A percentile compares a stretch with the other conserved stretches of the same genome.
These are phyloP conservation scores for Mycena kentingensis DNA, from an alignment of 768 basidiomycete genomes.

Conservation along the genomic window DNA sequence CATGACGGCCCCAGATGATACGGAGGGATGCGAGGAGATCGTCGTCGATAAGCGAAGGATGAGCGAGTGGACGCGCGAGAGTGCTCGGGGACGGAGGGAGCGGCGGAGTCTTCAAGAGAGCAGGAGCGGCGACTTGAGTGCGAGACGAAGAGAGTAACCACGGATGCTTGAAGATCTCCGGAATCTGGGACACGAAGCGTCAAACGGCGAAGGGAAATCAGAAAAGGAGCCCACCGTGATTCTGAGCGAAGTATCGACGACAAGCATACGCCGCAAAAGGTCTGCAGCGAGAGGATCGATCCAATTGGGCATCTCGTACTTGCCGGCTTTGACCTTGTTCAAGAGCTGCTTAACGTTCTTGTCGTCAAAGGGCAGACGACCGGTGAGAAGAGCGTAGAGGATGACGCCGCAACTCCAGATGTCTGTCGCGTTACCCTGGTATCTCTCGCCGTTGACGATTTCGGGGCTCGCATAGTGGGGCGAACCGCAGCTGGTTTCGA, in stretches of 20 bases:
- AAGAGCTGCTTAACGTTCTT: constrained; percentile 78
- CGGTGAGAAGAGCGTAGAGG: constrained; percentile 86
- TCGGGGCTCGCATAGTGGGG: constrained; percentile 98
- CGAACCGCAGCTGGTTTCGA: constrained; percentile 94
- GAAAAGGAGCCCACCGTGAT: constrained; percentile 65
- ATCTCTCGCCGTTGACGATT: constrained; percentile 89
- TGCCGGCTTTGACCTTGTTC: constrained; percentile 83
- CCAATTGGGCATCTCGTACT: constrained; percentile 79
- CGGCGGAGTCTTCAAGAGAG: constrained; percentile 37
- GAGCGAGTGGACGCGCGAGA: constrained; percentile 69
- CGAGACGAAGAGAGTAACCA: constrained; percentile 62
- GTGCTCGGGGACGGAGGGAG: constrained; percentile 65
- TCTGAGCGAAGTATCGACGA: constrained; percentile 76
- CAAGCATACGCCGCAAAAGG: constrained; percentile 83
- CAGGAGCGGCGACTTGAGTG: constrained; percentile 26
- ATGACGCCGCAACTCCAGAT: constrained; percentile 98
- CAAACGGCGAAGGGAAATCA: neutral
- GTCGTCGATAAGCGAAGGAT: constrained; percentile 69
- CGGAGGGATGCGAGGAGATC: constrained; percentile 78
- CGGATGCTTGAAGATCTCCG: constrained; percentile 82
- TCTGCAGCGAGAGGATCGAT: constrained; percentile 85
- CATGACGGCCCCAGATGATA: constrained; percentile 82
- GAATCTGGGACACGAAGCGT: constrained; percentile 57
- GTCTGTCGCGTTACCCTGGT: constrained; percentile 87
- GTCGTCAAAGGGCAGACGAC: constrained; percentile 92